Evolutionary conservation across 1,284 basidiomycete species (phyloP).

Genomic region (Tylopilus sp.): DNA sequence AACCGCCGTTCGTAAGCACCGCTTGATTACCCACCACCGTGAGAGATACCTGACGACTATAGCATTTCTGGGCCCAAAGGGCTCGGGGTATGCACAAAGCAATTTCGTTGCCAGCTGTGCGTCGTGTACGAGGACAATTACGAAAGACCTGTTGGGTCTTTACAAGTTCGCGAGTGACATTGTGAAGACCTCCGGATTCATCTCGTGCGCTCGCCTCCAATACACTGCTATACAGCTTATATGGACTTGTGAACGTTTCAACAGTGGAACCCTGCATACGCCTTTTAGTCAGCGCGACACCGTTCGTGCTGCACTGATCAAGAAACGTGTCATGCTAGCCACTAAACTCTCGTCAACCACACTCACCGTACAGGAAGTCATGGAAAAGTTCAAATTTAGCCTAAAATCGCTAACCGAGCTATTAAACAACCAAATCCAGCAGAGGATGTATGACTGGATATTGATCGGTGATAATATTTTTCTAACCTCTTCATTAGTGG

Average conservation of each 20-base stretch:
- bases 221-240: neutral
- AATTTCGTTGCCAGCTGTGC: conserved; percentile 27
- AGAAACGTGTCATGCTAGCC: conserved; percentile 2
- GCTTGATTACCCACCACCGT: neutral
- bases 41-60: neutral
- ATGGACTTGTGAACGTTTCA: neutral
- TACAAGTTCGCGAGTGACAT: conserved; percentile 31
- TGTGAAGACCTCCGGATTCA: neutral
- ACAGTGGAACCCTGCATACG: conserved; percentile 7
- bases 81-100: conserved; percentile 35
- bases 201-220: neutral
- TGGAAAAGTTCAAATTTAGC: conserved; percentile 3
- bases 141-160: conserved; percentile 28
- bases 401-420: neutral
- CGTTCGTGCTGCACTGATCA: conserved; percentile 23
- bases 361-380: neutral
- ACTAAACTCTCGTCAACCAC: neutral
- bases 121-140: conserved; percentile 27
- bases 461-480: too few relatives aligned
- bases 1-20: conserved; percentile 5
- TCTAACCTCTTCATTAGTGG: conserved; percentile 20
- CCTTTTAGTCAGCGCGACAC: neutral
- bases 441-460: neutral
- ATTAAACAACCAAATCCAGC: neutral
- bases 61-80: conserved; percentile 25